Conservation (phyloP, 139 green algal species). For the Micractinium conductrix region DNA sequence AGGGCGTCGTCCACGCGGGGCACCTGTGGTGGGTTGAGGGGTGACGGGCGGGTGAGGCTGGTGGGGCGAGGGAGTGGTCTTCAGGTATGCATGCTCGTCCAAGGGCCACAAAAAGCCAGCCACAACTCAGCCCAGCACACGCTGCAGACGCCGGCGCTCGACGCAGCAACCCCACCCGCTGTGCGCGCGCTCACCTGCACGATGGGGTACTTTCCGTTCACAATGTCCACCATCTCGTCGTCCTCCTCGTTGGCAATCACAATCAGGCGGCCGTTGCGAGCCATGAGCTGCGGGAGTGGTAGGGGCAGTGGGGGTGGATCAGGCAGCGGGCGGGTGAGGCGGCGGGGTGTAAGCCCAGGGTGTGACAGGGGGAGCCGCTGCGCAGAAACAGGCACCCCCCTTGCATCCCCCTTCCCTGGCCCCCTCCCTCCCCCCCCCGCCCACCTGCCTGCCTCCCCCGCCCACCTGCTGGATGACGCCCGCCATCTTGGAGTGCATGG, state of each 20-base stretch:
- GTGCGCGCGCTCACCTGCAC: conserved; percentile 56
- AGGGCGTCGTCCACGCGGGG: conserved; percentile 73
- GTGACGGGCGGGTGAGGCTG: neutral
- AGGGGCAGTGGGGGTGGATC: neutral
- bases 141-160: too few relatives aligned
- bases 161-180: too few relatives aligned
- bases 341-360: neutral
- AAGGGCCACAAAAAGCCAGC: neutral
- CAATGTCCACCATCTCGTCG: conserved; percentile 47
- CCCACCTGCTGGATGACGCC: conserved; percentile 87
- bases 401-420: neutral
- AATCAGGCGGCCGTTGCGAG: conserved; percentile 76
- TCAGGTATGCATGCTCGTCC: too few relatives aligned
- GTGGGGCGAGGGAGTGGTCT: neutral
- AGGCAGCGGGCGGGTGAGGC: neutral
- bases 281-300: conserved; percentile 62
- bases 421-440: neutral
- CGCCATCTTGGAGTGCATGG: conserved; percentile 89
- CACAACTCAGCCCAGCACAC: neutral
- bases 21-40: conserved; percentile 50
- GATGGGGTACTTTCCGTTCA: conserved; percentile 49
- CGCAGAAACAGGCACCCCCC: neutral
- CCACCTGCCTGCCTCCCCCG: too few relatives aligned
- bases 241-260: conserved; percentile 87
- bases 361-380: too few relatives aligned